phyloP scores from a whole-genome alignment of 2,329 filamentous ascomycete species.

The Fusarium decemcellulare region DNA sequence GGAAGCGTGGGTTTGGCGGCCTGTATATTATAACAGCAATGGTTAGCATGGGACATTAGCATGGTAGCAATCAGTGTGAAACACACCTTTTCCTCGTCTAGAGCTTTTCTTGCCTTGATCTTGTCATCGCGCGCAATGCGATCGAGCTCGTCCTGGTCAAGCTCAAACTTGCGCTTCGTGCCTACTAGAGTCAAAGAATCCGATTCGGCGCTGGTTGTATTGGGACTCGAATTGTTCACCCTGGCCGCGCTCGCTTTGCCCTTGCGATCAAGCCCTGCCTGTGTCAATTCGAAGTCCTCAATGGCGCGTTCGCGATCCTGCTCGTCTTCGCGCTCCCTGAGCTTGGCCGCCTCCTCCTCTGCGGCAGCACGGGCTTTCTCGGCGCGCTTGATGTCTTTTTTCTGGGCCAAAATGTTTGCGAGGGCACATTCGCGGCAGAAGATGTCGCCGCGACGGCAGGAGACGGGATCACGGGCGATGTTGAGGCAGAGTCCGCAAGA shows the following conservation, averaged over 20 bases:
- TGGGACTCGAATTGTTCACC: slow-evolving; percentile 39
- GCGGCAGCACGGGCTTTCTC: slow-evolving; percentile 76
- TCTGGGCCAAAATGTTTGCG: slow-evolving; percentile 89
- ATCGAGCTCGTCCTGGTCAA: slow-evolving; percentile 83
- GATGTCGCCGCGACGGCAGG: slow-evolving; percentile 87
- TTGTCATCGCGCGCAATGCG: slow-evolving; percentile 79
- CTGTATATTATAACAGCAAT: slow-evolving; percentile 49
- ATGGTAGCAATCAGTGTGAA: slow-evolving; percentile 1
- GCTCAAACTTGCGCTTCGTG: slow-evolving; percentile 78
- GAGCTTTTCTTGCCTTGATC: slow-evolving; percentile 76
- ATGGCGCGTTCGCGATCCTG: slow-evolving; percentile 80
- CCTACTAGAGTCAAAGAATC: slow-evolving; percentile 37
- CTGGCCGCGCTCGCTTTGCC: slow-evolving; percentile 58
- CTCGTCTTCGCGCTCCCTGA: slow-evolving; percentile 72
- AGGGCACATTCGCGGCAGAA: slow-evolving; percentile 97
- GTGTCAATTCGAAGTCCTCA: slow-evolving; percentile 86
- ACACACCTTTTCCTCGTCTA: slow-evolving; percentile 79
- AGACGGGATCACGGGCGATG: slow-evolving; percentile 84
- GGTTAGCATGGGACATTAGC: slow-evolving; percentile 21
- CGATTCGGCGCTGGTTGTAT: slow-evolving; percentile 10
- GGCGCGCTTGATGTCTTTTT: slow-evolving; percentile 89
- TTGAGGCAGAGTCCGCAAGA: slow-evolving; percentile 91
- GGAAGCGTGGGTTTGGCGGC: slow-evolving; percentile 78
- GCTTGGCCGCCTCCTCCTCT: slow-evolving; percentile 73
- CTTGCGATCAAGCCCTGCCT: slow-evolving; percentile 73